Percentiles rank a stretch among this genome's conserved stretches.
These are phyloP conservation scores for Paxillus ammoniavirescens DNA, from an alignment of 768 basidiomycete species.

Conservation along the genomic window DNA sequence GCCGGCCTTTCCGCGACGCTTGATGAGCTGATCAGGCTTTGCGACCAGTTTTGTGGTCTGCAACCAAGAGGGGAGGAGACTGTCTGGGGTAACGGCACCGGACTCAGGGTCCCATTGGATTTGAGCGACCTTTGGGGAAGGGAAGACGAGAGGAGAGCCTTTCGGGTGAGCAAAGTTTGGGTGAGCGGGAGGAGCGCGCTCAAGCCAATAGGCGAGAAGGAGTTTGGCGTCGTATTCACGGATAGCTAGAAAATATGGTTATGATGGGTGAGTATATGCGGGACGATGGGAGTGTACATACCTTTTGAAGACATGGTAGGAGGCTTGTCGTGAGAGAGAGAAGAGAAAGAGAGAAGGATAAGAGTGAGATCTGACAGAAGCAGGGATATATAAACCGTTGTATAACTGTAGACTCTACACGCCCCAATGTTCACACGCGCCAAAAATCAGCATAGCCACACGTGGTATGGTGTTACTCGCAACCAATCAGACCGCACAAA, in stretches of 20 bases:
- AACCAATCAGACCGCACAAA: slow-evolving; percentile 3
- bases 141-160: slow-evolving; percentile 46
- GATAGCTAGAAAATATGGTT: slow-evolving; percentile 52
- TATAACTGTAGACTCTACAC: slow-evolving; percentile 17
- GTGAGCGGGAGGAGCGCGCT: slow-evolving; percentile 80
- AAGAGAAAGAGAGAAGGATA: slow-evolving; percentile 2
- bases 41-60: slow-evolving; percentile 86
- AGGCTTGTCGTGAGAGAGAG: slow-evolving; percentile 2
- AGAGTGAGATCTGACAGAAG: not conserved
- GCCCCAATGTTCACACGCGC: slow-evolving; percentile 31
- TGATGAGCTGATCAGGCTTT: slow-evolving; percentile 98
- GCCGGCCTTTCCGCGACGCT: slow-evolving; percentile 98
- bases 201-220: slow-evolving; percentile 95
- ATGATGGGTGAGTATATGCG: not conserved
- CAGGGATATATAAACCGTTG: slow-evolving; percentile 13
- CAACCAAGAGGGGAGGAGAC: slow-evolving; percentile 74
- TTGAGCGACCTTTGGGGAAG: slow-evolving; percentile 80
- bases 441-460: slow-evolving; percentile 30
- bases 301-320: slow-evolving; percentile 33
- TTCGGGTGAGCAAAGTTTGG: slow-evolving; percentile 53
- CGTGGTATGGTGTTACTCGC: not conserved
- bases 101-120: slow-evolving; percentile 79
- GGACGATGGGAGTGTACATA: slow-evolving; percentile 6
- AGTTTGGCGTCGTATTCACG: slow-evolving; percentile 99
- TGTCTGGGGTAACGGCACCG: slow-evolving; percentile 56